Percentiles rank a stretch among this genome's conserved stretches.
Evolutionary conservation across 352 stramenopile genomes (phyloP).

Genomic region (Pythium pyrilobum): DNA sequence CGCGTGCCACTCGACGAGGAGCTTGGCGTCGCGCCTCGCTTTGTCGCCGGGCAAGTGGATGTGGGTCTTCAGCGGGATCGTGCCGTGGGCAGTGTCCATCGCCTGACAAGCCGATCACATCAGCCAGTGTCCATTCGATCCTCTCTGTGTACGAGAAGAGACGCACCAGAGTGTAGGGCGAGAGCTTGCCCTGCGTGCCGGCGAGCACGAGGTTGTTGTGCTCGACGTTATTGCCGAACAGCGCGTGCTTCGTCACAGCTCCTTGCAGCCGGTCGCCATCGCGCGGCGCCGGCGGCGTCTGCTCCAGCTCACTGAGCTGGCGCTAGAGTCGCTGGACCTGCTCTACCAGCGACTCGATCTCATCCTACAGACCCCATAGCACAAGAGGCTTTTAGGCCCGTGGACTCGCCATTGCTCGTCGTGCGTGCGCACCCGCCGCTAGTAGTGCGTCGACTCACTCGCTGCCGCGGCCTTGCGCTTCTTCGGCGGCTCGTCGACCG

Average conservation of each 20-base stretch:
- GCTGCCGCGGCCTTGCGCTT: conserved; percentile 12
- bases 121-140: too few relatives aligned
- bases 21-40: not conserved
- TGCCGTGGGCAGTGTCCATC: not conserved
- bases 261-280: not conserved
- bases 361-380: not conserved
- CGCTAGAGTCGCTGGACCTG: not conserved
- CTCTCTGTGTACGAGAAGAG: too few relatives aligned
- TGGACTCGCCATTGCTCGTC: not conserved
- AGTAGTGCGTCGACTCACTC: conserved; percentile 15
- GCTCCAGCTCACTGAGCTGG: conserved; percentile 1
- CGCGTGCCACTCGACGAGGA: not conserved
- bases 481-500: not conserved
- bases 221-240: not conserved
- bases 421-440: not conserved
- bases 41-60: conserved; percentile 2
- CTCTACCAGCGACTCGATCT: conserved; percentile 8
- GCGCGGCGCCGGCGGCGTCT: not conserved
- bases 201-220: conserved; percentile 2
- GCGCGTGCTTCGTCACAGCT: not conserved
- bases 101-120: too few relatives aligned
- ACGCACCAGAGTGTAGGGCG: not conserved
- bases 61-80: not conserved
- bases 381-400: not conserved
- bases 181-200: conserved; percentile 7